Percentiles rank a stretch among this genome's conserved stretches.
Conservation (phyloP, 371 early-diverging fungal species). For the Modicella reniformis region DNA sequence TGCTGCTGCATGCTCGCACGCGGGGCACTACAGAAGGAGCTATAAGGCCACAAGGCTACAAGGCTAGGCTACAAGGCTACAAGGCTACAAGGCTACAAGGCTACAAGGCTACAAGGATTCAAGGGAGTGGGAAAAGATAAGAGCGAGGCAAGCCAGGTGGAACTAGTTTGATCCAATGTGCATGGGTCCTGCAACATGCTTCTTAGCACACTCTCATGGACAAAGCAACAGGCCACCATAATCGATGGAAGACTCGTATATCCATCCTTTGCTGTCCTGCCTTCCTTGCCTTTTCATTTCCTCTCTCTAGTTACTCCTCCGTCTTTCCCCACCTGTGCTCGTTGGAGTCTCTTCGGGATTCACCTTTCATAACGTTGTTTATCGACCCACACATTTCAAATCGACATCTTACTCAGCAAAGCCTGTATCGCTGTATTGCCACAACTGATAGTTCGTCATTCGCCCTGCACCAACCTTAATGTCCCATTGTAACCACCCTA, state of each 20-base stretch:
- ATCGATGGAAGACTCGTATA: background rate
- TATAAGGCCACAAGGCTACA: too few relatives aligned
- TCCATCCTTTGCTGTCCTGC: background rate
- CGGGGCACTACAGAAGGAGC: too few relatives aligned
- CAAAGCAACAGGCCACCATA: background rate
- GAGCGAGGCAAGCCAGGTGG: too few relatives aligned
- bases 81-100: too few relatives aligned
- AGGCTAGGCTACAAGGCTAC: too few relatives aligned
- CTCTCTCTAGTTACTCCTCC: constrained; percentile 1
- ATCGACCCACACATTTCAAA: background rate
- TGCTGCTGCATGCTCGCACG: too few relatives aligned
- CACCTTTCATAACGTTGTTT: background rate
- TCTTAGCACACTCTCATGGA: background rate
- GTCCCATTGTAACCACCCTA: too few relatives aligned
- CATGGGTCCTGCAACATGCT: too few relatives aligned
- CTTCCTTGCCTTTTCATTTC: background rate
- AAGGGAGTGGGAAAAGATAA: too few relatives aligned
- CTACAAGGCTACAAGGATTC: too few relatives aligned
- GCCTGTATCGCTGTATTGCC: background rate
- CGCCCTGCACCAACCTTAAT: too few relatives aligned
- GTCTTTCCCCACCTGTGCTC: constrained; percentile 1
- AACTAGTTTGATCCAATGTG: too few relatives aligned
- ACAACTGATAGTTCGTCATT: background rate
- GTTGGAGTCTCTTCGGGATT: background rate
- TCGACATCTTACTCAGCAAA: background rate